Percentiles rank a stretch among this genome's conserved stretches.
phyloP scores from a whole-genome alignment of 1,284 basidiomycete genomes.

The Trametes sp. region DNA sequence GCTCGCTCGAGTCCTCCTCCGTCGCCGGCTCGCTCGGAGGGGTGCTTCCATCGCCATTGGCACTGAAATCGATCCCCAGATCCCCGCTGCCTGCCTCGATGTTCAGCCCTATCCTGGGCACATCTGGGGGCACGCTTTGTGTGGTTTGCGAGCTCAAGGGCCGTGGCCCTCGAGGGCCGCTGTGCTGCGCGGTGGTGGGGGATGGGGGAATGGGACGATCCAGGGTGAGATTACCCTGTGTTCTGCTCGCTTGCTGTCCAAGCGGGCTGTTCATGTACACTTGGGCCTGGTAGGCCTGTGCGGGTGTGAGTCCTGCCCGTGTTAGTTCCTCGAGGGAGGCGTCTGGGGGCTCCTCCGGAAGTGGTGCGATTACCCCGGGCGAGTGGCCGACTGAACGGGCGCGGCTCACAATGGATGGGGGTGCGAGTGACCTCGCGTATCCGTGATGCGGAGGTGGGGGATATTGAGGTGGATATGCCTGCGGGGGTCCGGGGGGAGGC shows the following conservation, averaged over 20 bases:
- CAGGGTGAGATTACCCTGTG: slow-evolving; percentile 8
- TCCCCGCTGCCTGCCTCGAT: slow-evolving; percentile 58
- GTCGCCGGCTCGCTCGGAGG: slow-evolving; percentile 46
- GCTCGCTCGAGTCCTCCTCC: slow-evolving; percentile 64
- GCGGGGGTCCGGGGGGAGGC: slow-evolving; percentile 10
- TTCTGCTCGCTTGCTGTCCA: slow-evolving; percentile 30
- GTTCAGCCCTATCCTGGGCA: slow-evolving; percentile 55
- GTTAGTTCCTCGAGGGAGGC: slow-evolving; percentile 54
- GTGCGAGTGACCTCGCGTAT: slow-evolving; percentile 44
- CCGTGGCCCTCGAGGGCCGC: slow-evolving; percentile 27
- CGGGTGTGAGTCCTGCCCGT: slow-evolving; percentile 68
- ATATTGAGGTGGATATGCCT: slow-evolving; percentile 31
- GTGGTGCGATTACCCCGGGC: slow-evolving; percentile 55
- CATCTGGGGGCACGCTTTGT: slow-evolving; percentile 17
- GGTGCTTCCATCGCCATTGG: slow-evolving; percentile 40
- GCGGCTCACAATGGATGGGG: slow-evolving; percentile 51
- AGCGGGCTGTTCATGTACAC: slow-evolving; percentile 57
- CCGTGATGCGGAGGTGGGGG: slow-evolving; percentile 36
- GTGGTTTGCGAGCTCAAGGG: slow-evolving; percentile 23
- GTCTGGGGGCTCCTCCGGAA: slow-evolving; percentile 65
- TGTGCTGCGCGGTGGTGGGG: slow-evolving; percentile 7
- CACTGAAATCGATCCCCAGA: slow-evolving; percentile 64
- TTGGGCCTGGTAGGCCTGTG: slow-evolving; percentile 82
- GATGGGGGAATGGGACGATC: slow-evolving; percentile 16
- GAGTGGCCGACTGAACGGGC: slow-evolving; percentile 61